A percentile compares a stretch with the other conserved stretches of the same genome.
phyloP scores from a whole-genome alignment of 2,329 filamentous ascomycete species.

The Helicocarpus griseus region DNA sequence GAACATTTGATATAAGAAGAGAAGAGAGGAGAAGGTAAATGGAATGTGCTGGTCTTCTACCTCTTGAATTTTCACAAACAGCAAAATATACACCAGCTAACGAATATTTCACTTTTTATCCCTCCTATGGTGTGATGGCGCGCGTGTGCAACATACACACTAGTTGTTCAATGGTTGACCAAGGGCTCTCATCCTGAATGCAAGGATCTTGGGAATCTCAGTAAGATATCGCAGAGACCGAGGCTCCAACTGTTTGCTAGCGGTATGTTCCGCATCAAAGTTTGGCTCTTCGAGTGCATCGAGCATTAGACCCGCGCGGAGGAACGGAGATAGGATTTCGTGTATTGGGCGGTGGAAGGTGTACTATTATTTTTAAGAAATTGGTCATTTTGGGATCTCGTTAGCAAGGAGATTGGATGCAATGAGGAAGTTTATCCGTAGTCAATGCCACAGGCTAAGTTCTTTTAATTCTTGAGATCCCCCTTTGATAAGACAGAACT shows the following conservation, averaged over 20 bases:
- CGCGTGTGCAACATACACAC: no score
- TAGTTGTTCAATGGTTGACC: slow-evolving; percentile 23
- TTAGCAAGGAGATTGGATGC: background rate
- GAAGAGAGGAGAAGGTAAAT: no score
- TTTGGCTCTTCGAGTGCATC: slow-evolving; percentile 41
- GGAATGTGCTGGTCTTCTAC: no score
- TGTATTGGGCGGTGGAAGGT: slow-evolving; percentile 40
- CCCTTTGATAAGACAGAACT: background rate
- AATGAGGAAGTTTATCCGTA: background rate
- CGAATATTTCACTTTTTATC: no score
- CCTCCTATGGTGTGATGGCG: no score
- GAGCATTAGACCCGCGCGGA: slow-evolving; percentile 33
- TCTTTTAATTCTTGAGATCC: background rate
- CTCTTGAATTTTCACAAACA: no score
- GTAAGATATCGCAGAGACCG: slow-evolving; percentile 10
- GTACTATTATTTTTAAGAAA: slow-evolving; percentile 11
- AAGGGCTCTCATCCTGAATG: slow-evolving; percentile 22
- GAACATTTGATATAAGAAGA: no score
- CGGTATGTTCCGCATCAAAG: slow-evolving; percentile 27
- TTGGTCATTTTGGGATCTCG: no score
- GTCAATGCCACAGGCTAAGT: background rate
- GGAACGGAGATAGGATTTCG: slow-evolving; percentile 37
- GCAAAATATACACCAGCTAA: no score
- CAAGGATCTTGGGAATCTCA: slow-evolving; percentile 13
- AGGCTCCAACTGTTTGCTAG: slow-evolving; percentile 1